A percentile compares a stretch with the other conserved stretches of the same genome.
These are phyloP conservation scores for Globisporangium takayamanum DNA, from an alignment of 352 stramenopile species.

Conservation along the genomic window DNA sequence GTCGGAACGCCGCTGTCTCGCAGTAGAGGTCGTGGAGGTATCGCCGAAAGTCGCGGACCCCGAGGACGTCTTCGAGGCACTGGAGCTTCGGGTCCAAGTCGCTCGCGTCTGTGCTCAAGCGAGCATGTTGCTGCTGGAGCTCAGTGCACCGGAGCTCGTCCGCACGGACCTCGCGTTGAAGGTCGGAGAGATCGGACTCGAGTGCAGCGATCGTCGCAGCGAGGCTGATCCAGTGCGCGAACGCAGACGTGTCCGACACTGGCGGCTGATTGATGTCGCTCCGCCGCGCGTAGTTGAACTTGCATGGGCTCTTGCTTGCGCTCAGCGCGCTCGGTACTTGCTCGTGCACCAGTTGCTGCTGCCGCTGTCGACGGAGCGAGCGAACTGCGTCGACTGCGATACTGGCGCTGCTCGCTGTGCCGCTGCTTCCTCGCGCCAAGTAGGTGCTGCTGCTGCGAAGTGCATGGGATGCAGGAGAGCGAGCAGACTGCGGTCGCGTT, in stretches of 20 bases:
- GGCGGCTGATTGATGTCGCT: too few species aligned
- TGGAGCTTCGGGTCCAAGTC: conserved; percentile 36
- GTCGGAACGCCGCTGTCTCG: conserved; percentile 29
- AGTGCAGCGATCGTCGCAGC: conserved; percentile 10
- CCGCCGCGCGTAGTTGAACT: conserved; percentile 1
- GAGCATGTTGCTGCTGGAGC: conserved; percentile 15
- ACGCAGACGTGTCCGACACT: conserved; percentile 1
- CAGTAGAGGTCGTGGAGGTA: conserved; percentile 40
- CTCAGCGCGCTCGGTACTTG: background rate
- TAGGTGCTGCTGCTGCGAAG: background rate
- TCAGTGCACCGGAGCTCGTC: conserved; percentile 15
- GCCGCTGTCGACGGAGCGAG: conserved; percentile 11
- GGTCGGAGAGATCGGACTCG: conserved; percentile 8
- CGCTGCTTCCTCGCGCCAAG: background rate
- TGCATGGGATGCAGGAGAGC: background rate
- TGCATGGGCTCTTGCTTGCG: conserved; percentile 5
- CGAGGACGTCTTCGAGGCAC: conserved; percentile 50
- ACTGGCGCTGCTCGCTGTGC: background rate
- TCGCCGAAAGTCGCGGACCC: conserved; percentile 23
- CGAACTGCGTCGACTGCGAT: conserved; percentile 18
- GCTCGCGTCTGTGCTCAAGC: background rate
- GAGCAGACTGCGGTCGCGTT: conserved; percentile 13
- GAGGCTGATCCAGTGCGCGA: conserved; percentile 23
- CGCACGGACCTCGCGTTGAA: conserved; percentile 19
- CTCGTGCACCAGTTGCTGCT: background rate